phyloP scores from a whole-genome alignment of 1,139 yeast species.

The Yamadazyma dushanensis region DNA sequence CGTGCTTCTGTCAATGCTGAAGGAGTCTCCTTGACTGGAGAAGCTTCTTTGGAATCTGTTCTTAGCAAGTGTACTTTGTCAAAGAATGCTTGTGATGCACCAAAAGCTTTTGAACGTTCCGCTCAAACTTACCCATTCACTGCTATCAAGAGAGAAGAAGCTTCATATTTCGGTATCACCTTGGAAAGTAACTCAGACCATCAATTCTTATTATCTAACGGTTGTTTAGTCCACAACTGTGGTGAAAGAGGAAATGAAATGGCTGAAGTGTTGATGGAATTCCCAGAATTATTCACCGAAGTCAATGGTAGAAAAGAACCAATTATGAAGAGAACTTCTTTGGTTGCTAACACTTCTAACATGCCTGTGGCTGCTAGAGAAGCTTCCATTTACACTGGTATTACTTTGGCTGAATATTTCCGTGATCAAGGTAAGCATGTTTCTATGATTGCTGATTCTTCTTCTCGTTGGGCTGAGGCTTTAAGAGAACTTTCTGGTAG shows the following conservation, averaged over 20 bases:
- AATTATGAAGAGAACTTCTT: conserved; percentile 98
- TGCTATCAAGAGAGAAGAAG: too few species aligned
- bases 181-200: conserved; percentile 38
- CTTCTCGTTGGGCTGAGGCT: conserved; percentile 99
- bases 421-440: conserved; percentile 99
- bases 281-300: conserved; percentile 95
- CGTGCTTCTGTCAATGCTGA: too few species aligned
- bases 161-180: conserved; percentile 41
- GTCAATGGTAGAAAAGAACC: conserved; percentile 93
- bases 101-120: conserved; percentile 20
- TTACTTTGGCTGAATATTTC: conserved; percentile 96
- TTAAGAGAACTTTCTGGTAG: conserved; percentile 99
- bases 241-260: conserved; percentile 98
- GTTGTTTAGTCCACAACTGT: conserved; percentile 43
- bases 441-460: conserved; percentile 99
- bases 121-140: conserved; percentile 20
- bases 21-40: too few species aligned
- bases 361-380: conserved; percentile 99
- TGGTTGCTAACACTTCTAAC: conserved; percentile 97
- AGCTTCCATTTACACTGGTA: conserved; percentile 98
- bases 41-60: too few species aligned
- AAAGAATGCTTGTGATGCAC: conserved; percentile 18
- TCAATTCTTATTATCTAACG: conserved; percentile 36
- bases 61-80: too few species aligned
- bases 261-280: conserved; percentile 99